Evolutionary conservation across 2,329 filamentous ascomycete species (phyloP), one percentile per base, ranked within the genome.

Genomic region (Ophiostoma populinum): DNA sequence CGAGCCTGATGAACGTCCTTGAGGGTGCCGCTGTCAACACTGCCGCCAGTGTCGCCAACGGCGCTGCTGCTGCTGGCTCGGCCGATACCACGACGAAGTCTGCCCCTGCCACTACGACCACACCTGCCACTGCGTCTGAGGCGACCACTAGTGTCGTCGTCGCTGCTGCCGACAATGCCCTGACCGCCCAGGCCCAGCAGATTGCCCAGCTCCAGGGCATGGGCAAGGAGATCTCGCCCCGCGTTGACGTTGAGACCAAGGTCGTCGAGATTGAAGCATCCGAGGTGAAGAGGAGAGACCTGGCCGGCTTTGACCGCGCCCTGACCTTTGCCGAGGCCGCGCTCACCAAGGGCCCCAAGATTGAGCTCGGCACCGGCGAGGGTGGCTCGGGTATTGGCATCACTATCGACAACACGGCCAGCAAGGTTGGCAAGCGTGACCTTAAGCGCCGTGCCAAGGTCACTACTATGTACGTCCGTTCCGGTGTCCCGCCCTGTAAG

Each of bases 211-310:
- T 64, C 22, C 59, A 63, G 43, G 61, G 60, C 20, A 56, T 63
- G 51, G 60, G 60, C 45, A 64, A 63, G 51, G 56, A 61, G 43
- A 62, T 64, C 43, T 55, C 57, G 17, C 61, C 61, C 17, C 58
- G 61, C 9, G 20, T 30, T 16, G 28, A 36, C n/a, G 35, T 47
- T 27, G 46, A 48, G 32, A 43, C 54, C 37, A 26, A 19, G 22
- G 8, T 10, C 1, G 29, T 20, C 13, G 49, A 46, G 12, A 61
- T 29, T 20, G 34, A 36, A n/a, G n/a, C n/a, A n/a, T n/a, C n/a
- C 3, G 28, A 36, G 7, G 29, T 24, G 13, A 19, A 21, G n/a
- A 63, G 63, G 53, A 55, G 62, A 32, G 61, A 65, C 41, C 50
- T 65, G 24, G 45, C 54, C 40, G 57, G 61, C 34, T 65, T 66